Conservation (phyloP, 805 yeast species). For the Zygoascus bituminiphila region DNA sequence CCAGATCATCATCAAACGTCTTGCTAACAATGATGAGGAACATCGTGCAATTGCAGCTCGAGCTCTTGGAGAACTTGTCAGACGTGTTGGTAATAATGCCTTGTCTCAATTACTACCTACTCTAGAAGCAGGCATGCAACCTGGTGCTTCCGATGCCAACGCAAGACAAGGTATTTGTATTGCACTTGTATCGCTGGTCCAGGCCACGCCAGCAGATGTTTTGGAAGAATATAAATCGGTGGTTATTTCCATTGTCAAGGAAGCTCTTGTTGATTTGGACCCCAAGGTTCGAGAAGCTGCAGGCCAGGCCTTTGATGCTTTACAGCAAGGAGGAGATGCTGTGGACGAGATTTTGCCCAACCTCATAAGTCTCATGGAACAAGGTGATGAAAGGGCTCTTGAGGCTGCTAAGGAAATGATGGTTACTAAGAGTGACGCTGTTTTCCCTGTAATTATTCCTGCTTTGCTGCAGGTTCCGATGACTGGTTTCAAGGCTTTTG, state of each 20-base stretch:
- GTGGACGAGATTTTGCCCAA: slow-evolving; percentile 85
- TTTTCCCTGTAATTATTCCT: slow-evolving; percentile 90
- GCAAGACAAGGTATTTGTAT: slow-evolving; percentile 95
- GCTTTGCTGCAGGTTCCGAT: slow-evolving; percentile 75
- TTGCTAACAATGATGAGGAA: slow-evolving; percentile 72
- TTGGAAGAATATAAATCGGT: slow-evolving; percentile 56
- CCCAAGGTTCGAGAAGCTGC: slow-evolving; percentile 81
- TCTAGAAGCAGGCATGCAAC: slow-evolving; percentile 52
- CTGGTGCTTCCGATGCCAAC: slow-evolving; percentile 44
- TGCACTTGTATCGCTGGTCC: slow-evolving; percentile 79
- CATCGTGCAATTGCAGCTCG: slow-evolving; percentile 86
- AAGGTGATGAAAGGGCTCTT: slow-evolving; percentile 53
- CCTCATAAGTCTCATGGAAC: slow-evolving; percentile 60
- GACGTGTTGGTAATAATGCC: slow-evolving; percentile 86
- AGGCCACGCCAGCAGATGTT: slow-evolving; percentile 56
- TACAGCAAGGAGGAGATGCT: slow-evolving; percentile 46
- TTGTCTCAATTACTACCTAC: slow-evolving; percentile 80
- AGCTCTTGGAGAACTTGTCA: slow-evolving; percentile 88
- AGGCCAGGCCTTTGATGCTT: slow-evolving; percentile 80
- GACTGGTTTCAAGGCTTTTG: slow-evolving; percentile 75
- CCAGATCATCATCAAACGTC: slow-evolving; percentile 64
- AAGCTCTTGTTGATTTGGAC: slow-evolving; percentile 68
- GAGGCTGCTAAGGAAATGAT: slow-evolving; percentile 85
- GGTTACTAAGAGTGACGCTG: slow-evolving; percentile 81
- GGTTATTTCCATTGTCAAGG: slow-evolving; percentile 67